Percentiles rank a stretch among this genome's conserved stretches.
These are phyloP conservation scores for Inga leiocalycina DNA, from an alignment of 306 rosid genomes.

Conservation along the genomic window DNA sequence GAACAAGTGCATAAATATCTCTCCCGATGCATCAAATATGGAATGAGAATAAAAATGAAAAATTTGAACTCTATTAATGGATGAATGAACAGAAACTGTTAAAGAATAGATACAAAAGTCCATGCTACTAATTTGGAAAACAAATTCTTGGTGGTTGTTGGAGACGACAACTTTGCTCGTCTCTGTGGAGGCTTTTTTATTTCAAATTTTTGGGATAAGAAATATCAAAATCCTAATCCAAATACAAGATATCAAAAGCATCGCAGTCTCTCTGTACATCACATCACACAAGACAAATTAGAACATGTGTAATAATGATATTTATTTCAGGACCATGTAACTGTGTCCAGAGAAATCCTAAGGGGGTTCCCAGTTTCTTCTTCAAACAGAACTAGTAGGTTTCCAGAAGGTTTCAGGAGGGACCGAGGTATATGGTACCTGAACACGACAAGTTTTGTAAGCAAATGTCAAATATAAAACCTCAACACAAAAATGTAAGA, in stretches of 20 bases:
- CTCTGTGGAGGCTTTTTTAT: background rate
- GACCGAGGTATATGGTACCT: slow-evolving; percentile 92
- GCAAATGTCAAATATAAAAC: background rate
- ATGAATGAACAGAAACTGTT: background rate
- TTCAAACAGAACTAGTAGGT: slow-evolving; percentile 46
- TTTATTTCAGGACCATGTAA: slow-evolving; percentile 11
- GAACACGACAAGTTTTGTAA: slow-evolving; percentile 7
- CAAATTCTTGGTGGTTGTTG: background rate
- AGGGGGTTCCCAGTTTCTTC: slow-evolving; percentile 16
- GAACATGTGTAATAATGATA: background rate
- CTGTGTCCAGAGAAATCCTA: slow-evolving; percentile 45
- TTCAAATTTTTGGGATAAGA: background rate
- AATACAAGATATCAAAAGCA: background rate
- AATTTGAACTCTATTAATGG: background rate
- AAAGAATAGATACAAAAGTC: background rate
- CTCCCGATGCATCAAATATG: too few relatives aligned
- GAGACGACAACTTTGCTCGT: background rate
- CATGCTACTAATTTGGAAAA: background rate
- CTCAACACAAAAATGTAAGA: background rate
- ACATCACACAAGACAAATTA: background rate
- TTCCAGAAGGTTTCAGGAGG: slow-evolving; percentile 61
- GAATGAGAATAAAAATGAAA: too few relatives aligned
- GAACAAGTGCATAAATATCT: too few relatives aligned
- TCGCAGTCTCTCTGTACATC: background rate
- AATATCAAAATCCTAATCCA: background rate